These are phyloP conservation scores for Amauroascus verrucosus DNA, from an alignment of 2,329 filamentous ascomycete genomes.

Conservation along the genomic window DNA sequence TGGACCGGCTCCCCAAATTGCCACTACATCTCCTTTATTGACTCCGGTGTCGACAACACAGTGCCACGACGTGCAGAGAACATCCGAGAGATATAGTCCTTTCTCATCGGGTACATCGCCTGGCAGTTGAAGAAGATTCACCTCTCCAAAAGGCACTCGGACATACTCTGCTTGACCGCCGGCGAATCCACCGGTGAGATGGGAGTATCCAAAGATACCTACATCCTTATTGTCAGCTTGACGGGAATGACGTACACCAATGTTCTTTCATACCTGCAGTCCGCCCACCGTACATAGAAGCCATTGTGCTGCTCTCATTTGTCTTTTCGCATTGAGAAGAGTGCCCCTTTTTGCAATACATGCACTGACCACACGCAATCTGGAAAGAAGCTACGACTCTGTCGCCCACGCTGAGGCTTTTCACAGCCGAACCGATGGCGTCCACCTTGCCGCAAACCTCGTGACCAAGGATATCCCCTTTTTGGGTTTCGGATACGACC, in stretches of 20 bases:
- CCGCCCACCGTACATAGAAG: conserved; percentile 67
- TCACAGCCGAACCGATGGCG: conserved; percentile 46
- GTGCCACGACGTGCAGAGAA: conserved; percentile 69
- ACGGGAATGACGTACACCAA: not conserved
- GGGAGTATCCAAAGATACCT: conserved; percentile 60
- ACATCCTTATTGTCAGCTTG: conserved; percentile 13
- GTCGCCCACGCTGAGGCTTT: conserved; percentile 48
- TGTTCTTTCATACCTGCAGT: conserved; percentile 49
- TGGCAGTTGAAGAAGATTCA: conserved; percentile 71
- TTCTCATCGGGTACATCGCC: conserved; percentile 76
- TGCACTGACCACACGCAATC: conserved; percentile 60
- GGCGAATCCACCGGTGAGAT: conserved; percentile 74
- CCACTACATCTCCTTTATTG: conserved; percentile 65
- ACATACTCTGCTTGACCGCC: conserved; percentile 83
- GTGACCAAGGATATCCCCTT: conserved; percentile 57
- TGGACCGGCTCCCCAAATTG: conserved; percentile 78
- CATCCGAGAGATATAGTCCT: conserved; percentile 69
- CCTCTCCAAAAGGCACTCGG: conserved; percentile 67
- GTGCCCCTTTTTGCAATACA: conserved; percentile 67
- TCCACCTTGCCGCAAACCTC: conserved; percentile 46
- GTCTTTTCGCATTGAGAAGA: conserved; percentile 73
- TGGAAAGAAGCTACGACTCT: conserved; percentile 80
- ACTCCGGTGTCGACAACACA: conserved; percentile 74
- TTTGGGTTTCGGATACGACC: conserved; percentile 48
- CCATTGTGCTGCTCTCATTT: conserved; percentile 59